These are phyloP conservation scores for Colletotrichum eremochloae DNA, from an alignment of 2,329 filamentous ascomycete genomes.

Conservation along the genomic window DNA sequence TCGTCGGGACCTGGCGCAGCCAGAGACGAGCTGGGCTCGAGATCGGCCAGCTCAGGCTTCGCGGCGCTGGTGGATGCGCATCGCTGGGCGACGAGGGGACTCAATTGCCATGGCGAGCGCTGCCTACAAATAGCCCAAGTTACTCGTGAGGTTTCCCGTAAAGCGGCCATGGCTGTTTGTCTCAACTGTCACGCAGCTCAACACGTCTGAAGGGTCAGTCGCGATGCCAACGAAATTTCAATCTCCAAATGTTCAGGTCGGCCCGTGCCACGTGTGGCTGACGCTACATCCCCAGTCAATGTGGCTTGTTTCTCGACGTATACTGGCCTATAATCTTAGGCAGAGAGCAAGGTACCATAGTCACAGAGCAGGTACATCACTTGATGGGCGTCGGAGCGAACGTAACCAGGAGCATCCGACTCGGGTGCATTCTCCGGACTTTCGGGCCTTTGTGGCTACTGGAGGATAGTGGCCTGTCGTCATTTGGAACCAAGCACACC, in stretches of 20 bases:
- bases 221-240: conserved; percentile 42
- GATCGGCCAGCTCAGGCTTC: conserved; percentile 58
- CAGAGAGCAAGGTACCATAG: neutral
- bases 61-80: conserved; percentile 62
- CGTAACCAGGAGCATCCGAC: conserved; percentile 19
- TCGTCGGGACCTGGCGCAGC: conserved; percentile 56
- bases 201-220: conserved; percentile 33
- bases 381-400: conserved; percentile 23
- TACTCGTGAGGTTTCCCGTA: conserved; percentile 57
- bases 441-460: conserved; percentile 29
- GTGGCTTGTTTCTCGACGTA: conserved; percentile 15
- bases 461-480: conserved; percentile 29
- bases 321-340: neutral
- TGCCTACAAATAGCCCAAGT: conserved; percentile 50
- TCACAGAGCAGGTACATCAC: conserved; percentile 4
- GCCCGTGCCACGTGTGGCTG: conserved; percentile 41
- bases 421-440: conserved; percentile 26
- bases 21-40: conserved; percentile 66
- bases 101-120: conserved; percentile 46
- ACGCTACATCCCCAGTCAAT: neutral
- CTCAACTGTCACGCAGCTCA: conserved; percentile 24
- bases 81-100: conserved; percentile 49
- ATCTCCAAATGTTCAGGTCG: conserved; percentile 40
- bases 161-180: conserved; percentile 55
- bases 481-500: conserved; percentile 28